phyloP scores from a whole-genome alignment of 805 yeast species.

The Wickerhamiella shivajii region DNA sequence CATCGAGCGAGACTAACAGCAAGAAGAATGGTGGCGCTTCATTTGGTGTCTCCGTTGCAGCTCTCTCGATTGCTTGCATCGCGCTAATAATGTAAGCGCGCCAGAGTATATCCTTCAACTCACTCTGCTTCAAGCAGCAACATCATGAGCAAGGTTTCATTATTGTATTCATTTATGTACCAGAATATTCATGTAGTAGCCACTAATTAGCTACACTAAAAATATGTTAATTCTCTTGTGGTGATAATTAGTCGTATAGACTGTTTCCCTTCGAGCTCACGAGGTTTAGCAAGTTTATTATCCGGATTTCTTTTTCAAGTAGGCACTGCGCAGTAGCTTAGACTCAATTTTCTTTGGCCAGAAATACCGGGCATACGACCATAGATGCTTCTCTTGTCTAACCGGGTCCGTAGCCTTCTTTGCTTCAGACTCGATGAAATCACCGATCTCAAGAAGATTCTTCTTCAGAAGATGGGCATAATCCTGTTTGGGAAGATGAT shows the following conservation, averaged over 20 bases:
- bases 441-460: conserved; percentile 61
- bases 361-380: conserved; percentile 71
- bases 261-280: neutral
- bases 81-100: too few species aligned
- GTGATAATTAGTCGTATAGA: neutral
- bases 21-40: too few species aligned
- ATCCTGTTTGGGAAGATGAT: conserved; percentile 58
- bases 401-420: conserved; percentile 27
- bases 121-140: too few species aligned
- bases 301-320: conserved; percentile 25
- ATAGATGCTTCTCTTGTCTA: conserved; percentile 46
- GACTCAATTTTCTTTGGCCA: conserved; percentile 78
- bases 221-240: too few species aligned
- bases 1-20: too few species aligned
- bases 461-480: conserved; percentile 59
- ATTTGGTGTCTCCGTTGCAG: too few species aligned
- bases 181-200: too few species aligned
- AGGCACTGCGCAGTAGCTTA: conserved; percentile 60
- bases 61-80: too few species aligned
- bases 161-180: too few species aligned
- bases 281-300: neutral
- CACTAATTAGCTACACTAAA: too few species aligned
- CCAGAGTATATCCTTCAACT: too few species aligned
- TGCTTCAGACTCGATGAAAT: conserved; percentile 34
- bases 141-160: too few species aligned